Evolutionary conservation across 352 stramenopile genomes (phyloP).

Genomic region (Phytophthora europaea): DNA sequence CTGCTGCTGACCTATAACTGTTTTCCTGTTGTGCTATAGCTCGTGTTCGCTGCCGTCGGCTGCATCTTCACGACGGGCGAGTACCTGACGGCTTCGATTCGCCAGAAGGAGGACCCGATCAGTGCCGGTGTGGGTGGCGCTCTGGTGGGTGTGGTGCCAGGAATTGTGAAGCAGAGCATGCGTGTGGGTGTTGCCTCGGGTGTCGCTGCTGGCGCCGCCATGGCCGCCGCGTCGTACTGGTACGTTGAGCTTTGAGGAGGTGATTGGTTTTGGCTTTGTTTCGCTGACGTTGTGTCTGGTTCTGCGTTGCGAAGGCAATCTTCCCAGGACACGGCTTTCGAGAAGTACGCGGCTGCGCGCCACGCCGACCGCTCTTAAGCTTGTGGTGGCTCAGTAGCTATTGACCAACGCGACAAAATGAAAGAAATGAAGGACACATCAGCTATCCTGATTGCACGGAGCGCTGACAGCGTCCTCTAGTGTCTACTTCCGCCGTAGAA

Average conservation of each 20-base stretch:
- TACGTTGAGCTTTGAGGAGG: conserved; percentile 29
- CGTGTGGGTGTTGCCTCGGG: conserved; percentile 65
- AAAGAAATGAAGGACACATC: conserved; percentile 29
- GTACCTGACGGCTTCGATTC: conserved; percentile 69
- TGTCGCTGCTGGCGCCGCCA: conserved; percentile 51
- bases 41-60: conserved; percentile 76
- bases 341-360: conserved; percentile 73
- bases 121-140: conserved; percentile 78
- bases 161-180: conserved; percentile 82
- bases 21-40: conserved; percentile 37
- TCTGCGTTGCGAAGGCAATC: conserved; percentile 44
- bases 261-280: background rate
- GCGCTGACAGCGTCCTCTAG: conserved; percentile 1
- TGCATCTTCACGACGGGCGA: conserved; percentile 77
- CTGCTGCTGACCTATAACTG: conserved; percentile 6
- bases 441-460: background rate
- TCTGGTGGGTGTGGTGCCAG: conserved; percentile 73
- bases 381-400: conserved; percentile 14
- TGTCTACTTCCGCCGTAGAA: conserved; percentile 12
- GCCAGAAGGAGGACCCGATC: conserved; percentile 75
- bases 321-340: conserved; percentile 58
- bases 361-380: conserved; percentile 63
- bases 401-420: conserved; percentile 16
- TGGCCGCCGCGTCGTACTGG: conserved; percentile 77
- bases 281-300: conserved; percentile 11